phyloP scores from a whole-genome alignment of 2,329 filamentous ascomycete species.

The Alternaria panax region DNA sequence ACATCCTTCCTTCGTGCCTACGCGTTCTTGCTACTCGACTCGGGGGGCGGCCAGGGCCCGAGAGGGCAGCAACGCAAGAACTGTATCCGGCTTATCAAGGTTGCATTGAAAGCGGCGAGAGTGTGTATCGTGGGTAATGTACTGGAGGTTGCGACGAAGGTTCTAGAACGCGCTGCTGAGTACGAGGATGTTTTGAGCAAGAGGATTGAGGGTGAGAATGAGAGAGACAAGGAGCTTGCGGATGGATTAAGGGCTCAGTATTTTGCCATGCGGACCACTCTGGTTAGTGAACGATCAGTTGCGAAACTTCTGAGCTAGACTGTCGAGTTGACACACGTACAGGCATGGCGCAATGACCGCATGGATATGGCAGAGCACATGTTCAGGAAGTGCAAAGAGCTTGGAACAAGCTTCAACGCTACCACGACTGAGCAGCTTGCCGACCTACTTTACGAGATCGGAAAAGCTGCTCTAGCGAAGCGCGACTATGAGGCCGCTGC shows the following conservation, averaged over 20 bases:
- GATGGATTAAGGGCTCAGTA: conserved; percentile 66
- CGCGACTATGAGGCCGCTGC: conserved; percentile 64
- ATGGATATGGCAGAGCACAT: conserved; percentile 81
- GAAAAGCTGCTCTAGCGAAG: conserved; percentile 64
- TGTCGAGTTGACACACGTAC: background rate
- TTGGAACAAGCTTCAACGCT: conserved; percentile 55
- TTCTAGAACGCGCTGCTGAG: conserved; percentile 69
- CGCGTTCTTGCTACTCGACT: conserved; percentile 72
- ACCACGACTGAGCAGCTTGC: conserved; percentile 67
- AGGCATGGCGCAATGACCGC: conserved; percentile 78
- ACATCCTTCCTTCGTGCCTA: conserved; percentile 60
- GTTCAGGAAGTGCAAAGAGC: conserved; percentile 65
- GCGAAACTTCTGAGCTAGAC: no score
- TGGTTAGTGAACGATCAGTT: conserved; percentile 61
- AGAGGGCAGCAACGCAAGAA: conserved; percentile 36
- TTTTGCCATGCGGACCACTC: conserved; percentile 67
- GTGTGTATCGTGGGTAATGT: conserved; percentile 68
- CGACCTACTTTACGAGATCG: conserved; percentile 76
- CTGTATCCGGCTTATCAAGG: conserved; percentile 66
- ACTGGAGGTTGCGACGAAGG: conserved; percentile 64
- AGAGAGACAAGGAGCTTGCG: conserved; percentile 40
- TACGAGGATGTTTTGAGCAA: conserved; percentile 49
- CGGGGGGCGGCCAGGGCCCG: conserved; percentile 28
- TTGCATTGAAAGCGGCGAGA: conserved; percentile 71
- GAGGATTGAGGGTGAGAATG: conserved; percentile 20